A percentile compares a stretch with the other conserved stretches of the same genome.
Evolutionary conservation across 805 yeast species (phyloP).

Genomic region (Yarrowia porcina): DNA sequence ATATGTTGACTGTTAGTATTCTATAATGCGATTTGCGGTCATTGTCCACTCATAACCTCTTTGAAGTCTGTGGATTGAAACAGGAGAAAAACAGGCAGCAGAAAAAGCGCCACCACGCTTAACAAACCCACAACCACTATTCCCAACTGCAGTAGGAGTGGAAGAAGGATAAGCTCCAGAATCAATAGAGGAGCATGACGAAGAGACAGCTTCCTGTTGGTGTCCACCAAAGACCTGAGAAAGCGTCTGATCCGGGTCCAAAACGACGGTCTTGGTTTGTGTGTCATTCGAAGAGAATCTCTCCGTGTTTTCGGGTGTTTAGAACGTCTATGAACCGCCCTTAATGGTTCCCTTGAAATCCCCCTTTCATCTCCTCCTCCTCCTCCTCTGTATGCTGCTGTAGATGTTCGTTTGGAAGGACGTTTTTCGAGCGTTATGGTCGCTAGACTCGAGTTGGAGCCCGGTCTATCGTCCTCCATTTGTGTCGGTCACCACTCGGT

Average conservation of each 20-base stretch:
- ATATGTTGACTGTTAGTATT: background rate
- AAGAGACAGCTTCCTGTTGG: background rate
- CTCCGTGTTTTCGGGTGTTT: background rate
- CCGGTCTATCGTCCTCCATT: background rate
- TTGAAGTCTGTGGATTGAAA: background rate
- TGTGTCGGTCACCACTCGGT: background rate
- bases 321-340: background rate
- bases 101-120: background rate
- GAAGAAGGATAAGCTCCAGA: conserved; percentile 12
- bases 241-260: background rate
- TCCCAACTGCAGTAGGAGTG: conserved; percentile 9
- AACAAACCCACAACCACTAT: background rate
- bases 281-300: background rate
- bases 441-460: background rate
- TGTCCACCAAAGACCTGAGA: background rate
- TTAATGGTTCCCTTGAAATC: background rate
- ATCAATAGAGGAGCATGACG: background rate
- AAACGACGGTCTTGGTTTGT: background rate
- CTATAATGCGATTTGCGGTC: background rate
- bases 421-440: background rate
- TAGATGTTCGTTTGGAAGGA: background rate
- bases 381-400: background rate
- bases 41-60: background rate
- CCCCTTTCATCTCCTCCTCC: background rate
- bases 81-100: background rate